Evolutionary conservation across 164 flowering plant species (phyloP).

Genomic region (Amborella trichopoda): DNA sequence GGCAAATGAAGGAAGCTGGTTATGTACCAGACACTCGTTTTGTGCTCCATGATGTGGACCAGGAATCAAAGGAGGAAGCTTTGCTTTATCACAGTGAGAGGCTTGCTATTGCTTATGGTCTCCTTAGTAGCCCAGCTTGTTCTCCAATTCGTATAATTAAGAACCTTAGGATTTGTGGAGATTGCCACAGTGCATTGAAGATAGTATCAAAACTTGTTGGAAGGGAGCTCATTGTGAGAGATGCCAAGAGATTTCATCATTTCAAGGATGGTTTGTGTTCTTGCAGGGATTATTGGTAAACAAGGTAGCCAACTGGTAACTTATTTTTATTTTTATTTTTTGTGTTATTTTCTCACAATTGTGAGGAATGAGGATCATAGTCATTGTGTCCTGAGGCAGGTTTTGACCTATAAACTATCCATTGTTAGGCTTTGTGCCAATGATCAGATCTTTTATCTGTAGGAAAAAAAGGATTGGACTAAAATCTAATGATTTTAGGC

Average conservation of each 20-base stretch:
- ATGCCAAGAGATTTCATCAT: constrained; percentile 59
- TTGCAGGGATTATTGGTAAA: constrained; percentile 48
- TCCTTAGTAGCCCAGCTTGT: constrained; percentile 41
- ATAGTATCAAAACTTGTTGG: constrained; percentile 40
- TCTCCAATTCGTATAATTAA: constrained; percentile 37
- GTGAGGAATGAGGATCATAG: no score
- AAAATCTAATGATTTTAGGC: no score
- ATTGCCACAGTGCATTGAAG: constrained; percentile 48
- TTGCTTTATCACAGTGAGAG: constrained; percentile 62
- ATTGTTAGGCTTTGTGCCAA: no score
- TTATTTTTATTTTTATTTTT: no score
- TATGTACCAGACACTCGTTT: constrained; percentile 46
- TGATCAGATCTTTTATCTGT: no score
- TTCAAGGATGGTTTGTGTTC: constrained; percentile 40
- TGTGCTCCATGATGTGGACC: constrained; percentile 62
- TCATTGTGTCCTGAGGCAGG: no score
- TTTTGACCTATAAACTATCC: no score
- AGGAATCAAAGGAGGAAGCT: constrained; percentile 59
- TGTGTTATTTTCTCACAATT: no score
- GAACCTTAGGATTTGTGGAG: constrained; percentile 63
- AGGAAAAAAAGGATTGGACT: no score
- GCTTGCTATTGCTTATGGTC: constrained; percentile 45
- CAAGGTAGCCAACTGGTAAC: no score
- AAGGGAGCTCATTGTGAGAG: constrained; percentile 34
- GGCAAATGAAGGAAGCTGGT: constrained; percentile 57